phyloP scores from a whole-genome alignment of 2,329 filamentous ascomycete genomes.

The Emmonsia crescens region DNA sequence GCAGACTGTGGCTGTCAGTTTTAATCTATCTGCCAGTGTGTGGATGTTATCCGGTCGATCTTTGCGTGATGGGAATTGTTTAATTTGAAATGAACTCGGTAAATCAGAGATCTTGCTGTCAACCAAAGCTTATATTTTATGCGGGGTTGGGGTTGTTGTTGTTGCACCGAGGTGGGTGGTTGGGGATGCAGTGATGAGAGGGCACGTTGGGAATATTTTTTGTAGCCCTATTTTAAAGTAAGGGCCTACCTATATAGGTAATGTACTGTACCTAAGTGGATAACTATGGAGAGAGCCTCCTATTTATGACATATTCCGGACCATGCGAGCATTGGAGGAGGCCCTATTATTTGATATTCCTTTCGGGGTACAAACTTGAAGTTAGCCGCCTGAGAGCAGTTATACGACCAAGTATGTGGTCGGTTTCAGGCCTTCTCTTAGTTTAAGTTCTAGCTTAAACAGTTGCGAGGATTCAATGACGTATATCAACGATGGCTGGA shows the following conservation, averaged over 20 bases:
- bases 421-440: too few relatives aligned
- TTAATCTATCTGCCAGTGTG: neutral
- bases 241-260: neutral
- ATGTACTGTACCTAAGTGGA: too few relatives aligned
- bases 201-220: neutral
- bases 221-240: neutral
- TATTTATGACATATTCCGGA: neutral
- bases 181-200: neutral
- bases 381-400: neutral
- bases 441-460: neutral
- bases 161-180: neutral
- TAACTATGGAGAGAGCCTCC: too few relatives aligned
- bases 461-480: neutral
- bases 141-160: neutral
- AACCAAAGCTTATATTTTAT: neutral
- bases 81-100: neutral
- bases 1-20: neutral
- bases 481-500: too few relatives aligned
- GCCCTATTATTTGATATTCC: neutral
- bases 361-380: too few relatives aligned
- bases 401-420: too few relatives aligned
- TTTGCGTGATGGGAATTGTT: neutral
- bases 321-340: neutral
- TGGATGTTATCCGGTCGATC: neutral
- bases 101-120: slow-evolving; percentile 1